A percentile compares a stretch with the other conserved stretches of the same genome.
phyloP scores from a whole-genome alignment of 257 asterid genomes.

The Nyctanthes arbortristis region DNA sequence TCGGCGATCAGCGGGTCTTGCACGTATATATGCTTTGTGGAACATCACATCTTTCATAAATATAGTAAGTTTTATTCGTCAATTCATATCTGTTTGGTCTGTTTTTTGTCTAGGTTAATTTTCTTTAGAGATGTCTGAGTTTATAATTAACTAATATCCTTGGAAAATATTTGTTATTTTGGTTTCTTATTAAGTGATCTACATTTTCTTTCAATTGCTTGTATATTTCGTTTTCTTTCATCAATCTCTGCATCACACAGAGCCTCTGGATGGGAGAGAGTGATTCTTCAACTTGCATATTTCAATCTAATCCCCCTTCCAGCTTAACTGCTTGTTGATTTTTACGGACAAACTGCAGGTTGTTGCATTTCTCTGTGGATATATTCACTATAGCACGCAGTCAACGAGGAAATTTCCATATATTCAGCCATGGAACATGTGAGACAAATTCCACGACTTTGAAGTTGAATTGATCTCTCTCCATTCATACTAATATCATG shows the following conservation, averaged over 20 bases:
- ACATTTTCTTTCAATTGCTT: background rate
- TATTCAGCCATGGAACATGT: conserved; percentile 98
- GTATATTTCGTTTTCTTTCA: background rate
- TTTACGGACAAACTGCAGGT: conserved; percentile 42
- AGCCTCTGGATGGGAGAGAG: background rate
- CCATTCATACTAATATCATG: background rate
- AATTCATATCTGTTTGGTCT: background rate
- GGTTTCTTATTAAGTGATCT: background rate
- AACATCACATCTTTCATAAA: conserved; percentile 82
- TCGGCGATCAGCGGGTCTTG: conserved; percentile 93
- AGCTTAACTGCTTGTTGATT: conserved; percentile 18
- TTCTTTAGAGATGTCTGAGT: background rate
- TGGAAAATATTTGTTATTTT: background rate
- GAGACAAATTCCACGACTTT: conserved; percentile 29
- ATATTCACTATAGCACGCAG: conserved; percentile 58
- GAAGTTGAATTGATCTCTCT: background rate
- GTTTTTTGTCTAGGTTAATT: background rate
- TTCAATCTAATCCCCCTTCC: conserved; percentile 3
- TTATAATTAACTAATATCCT: background rate
- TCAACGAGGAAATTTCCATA: conserved; percentile 66
- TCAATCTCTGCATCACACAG: background rate
- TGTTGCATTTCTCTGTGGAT: conserved; percentile 88
- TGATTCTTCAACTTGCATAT: background rate
- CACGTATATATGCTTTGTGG: conserved; percentile 96
- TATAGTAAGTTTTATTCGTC: conserved; percentile 56